A percentile compares a stretch with the other conserved stretches of the same genome.
Evolutionary conservation across 2,329 filamentous ascomycete genomes (phyloP).

Genomic region (Ophiostoma fasciatum): DNA sequence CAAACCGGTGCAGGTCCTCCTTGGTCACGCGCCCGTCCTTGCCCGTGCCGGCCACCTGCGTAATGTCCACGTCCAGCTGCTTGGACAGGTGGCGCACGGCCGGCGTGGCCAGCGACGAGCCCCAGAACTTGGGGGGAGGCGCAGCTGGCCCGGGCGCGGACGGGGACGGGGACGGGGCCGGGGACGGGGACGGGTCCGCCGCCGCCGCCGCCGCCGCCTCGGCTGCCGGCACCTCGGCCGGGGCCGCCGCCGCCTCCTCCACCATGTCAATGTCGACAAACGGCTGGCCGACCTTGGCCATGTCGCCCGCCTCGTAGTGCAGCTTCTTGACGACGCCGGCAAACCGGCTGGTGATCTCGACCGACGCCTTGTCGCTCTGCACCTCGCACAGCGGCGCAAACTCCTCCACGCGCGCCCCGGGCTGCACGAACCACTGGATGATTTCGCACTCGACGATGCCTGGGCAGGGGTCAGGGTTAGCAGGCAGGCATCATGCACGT

Average conservation of each 20-base stretch:
- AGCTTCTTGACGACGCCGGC: slow-evolving; percentile 92
- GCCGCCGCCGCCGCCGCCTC: neutral
- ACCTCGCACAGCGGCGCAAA: slow-evolving; percentile 97
- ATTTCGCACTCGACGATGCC: slow-evolving; percentile 98
- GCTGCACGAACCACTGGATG: slow-evolving; percentile 98
- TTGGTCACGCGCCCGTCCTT: slow-evolving; percentile 85
- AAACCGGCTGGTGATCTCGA: slow-evolving; percentile 90
- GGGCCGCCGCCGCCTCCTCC: slow-evolving; percentile 42
- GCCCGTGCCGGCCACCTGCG: slow-evolving; percentile 67
- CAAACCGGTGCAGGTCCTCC: slow-evolving; percentile 70
- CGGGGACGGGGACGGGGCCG: too few species aligned
- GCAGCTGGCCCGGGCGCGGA: too few species aligned
- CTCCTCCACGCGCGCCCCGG: slow-evolving; percentile 88
- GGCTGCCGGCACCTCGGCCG: neutral
- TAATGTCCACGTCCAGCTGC: slow-evolving; percentile 62
- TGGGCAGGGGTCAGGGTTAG: slow-evolving; percentile 26
- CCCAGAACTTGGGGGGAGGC: slow-evolving; percentile 58
- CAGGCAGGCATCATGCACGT: too few species aligned
- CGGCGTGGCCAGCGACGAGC: slow-evolving; percentile 58
- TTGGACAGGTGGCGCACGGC: slow-evolving; percentile 82
- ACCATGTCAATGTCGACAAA: slow-evolving; percentile 91
- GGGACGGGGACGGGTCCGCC: too few species aligned
- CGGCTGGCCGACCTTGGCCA: slow-evolving; percentile 88
- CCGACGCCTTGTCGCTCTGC: slow-evolving; percentile 87
- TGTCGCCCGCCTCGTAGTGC: slow-evolving; percentile 89